Conservation (phyloP, 2,329 filamentous ascomycete species). For the Talaromyces sp. region DNA sequence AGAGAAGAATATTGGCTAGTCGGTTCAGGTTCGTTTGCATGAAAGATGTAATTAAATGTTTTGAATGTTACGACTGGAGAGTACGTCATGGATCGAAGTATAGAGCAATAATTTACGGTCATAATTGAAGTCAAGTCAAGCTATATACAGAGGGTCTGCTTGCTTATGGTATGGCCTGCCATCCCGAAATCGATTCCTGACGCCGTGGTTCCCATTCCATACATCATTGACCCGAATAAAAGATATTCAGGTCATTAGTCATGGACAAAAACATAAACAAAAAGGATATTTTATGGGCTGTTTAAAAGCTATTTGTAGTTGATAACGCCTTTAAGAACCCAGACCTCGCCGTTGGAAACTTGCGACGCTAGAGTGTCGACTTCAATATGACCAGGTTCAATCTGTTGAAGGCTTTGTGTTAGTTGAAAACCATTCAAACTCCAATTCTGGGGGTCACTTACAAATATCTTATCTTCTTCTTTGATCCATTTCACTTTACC, state of each 20-base stretch:
- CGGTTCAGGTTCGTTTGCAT: not conserved
- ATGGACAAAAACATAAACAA: not conserved
- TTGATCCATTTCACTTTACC: slow-evolving; percentile 78
- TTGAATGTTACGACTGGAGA: not conserved
- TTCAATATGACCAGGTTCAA: slow-evolving; percentile 71
- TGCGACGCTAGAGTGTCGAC: slow-evolving; percentile 68
- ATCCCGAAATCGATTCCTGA: not conserved
- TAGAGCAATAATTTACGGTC: not conserved
- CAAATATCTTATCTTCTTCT: slow-evolving; percentile 57
- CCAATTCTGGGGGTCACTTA: slow-evolving; percentile 38
- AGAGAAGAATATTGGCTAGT: not conserved
- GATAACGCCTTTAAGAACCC: slow-evolving; percentile 63
- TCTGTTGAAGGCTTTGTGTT: slow-evolving; percentile 17
- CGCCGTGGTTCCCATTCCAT: not conserved
- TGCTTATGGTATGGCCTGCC: not conserved
- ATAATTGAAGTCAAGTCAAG: not conserved
- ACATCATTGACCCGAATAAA: not conserved
- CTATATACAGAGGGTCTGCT: not conserved
- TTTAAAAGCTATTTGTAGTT: slow-evolving; percentile 38
- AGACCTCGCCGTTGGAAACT: slow-evolving; percentile 85
- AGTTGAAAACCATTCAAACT: not conserved
- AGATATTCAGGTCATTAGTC: not conserved
- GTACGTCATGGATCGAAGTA: not conserved
- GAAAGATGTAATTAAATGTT: not conserved
- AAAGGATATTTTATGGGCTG: not conserved